Conservation (phyloP, 257 asterid genomes). For the Fraxinus pennsylvanica region DNA sequence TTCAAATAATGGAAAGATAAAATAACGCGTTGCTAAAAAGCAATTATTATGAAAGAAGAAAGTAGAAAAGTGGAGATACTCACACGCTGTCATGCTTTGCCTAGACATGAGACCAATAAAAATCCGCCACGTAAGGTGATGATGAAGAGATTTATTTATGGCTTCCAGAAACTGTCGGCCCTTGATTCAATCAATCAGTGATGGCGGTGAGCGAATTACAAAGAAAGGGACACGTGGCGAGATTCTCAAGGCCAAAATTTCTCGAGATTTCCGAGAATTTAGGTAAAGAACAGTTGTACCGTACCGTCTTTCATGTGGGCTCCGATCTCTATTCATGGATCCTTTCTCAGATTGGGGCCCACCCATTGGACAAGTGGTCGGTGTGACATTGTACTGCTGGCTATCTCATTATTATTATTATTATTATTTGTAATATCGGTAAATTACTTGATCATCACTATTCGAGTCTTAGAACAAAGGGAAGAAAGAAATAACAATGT, state of each 20-base stretch:
- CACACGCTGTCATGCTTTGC: conserved; percentile 16
- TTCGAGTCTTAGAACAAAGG: too few relatives aligned
- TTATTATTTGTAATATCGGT: too few relatives aligned
- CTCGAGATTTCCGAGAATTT: conserved; percentile 29
- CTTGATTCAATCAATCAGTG: conserved; percentile 30
- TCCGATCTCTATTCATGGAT: conserved; percentile 15
- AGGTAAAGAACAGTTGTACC: background rate
- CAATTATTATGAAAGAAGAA: background rate
- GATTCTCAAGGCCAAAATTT: background rate
- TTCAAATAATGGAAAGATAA: background rate
- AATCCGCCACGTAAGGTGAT: conserved; percentile 17
- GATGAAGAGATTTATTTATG: conserved; percentile 28
- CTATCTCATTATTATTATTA: too few relatives aligned
- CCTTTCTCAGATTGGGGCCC: background rate
- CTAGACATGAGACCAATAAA: conserved; percentile 13
- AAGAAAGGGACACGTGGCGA: conserved; percentile 36
- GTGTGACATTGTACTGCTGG: conserved; percentile 15
- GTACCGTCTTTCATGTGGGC: conserved; percentile 23
- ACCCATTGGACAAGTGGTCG: conserved; percentile 29
- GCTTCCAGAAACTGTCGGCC: conserved; percentile 56
- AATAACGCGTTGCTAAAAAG: background rate
- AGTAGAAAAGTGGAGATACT: background rate
- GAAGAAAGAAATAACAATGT: too few relatives aligned
- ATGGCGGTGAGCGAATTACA: conserved; percentile 23
- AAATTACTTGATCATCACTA: too few relatives aligned